phyloP scores from a whole-genome alignment of 2,329 filamentous ascomycete genomes.

The Fusarium tuaranense region DNA sequence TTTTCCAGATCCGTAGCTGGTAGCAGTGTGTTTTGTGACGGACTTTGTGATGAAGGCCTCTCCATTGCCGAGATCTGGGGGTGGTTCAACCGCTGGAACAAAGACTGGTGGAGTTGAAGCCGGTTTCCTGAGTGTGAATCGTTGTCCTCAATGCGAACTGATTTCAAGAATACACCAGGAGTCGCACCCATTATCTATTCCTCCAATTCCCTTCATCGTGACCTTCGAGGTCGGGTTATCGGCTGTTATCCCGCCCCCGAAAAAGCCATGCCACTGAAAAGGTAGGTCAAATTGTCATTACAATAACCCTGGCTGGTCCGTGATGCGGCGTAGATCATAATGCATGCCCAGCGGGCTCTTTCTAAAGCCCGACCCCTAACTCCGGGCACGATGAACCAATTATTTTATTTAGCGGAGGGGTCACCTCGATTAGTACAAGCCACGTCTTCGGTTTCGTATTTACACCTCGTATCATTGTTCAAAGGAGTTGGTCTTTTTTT shows the following conservation, averaged over 20 bases:
- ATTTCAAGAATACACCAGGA: background rate
- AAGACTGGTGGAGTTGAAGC: background rate
- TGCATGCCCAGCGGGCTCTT: background rate
- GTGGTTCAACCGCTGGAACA: background rate
- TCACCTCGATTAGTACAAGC: background rate
- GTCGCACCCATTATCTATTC: background rate
- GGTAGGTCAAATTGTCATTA: background rate
- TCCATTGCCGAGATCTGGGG: background rate
- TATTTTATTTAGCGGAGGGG: background rate
- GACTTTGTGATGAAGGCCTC: background rate
- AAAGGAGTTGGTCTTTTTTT: background rate
- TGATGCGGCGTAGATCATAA: background rate
- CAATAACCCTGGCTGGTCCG: background rate
- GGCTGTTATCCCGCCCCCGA: background rate
- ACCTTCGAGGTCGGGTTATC: background rate
- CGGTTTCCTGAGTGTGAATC: background rate
- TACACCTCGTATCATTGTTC: background rate
- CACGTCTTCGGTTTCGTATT: background rate
- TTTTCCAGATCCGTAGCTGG: background rate
- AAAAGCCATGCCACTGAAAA: background rate
- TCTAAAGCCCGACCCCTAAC: background rate
- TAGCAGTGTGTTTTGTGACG: background rate
- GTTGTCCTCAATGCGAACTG: background rate
- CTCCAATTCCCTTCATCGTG: background rate
- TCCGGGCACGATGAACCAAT: background rate